Conservation (phyloP, 345 rosid species). For the Hirschfeldia incana region DNA sequence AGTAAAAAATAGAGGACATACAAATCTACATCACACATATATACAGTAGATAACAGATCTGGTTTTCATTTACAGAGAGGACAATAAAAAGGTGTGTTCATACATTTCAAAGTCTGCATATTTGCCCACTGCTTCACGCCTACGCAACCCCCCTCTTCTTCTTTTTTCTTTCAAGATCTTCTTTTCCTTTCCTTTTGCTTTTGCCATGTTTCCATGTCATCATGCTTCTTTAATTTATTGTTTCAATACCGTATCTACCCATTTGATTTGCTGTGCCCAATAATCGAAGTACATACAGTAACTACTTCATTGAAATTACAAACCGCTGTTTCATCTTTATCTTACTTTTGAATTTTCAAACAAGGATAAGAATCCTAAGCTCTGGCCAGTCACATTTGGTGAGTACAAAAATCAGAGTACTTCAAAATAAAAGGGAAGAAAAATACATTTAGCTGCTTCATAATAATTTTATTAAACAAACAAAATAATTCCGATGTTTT, state of each 20-base stretch:
- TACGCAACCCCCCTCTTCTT: conserved; percentile 25
- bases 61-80: not conserved
- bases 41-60: conserved; percentile 4
- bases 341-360: not conserved
- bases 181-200: conserved; percentile 23
- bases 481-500: conserved; percentile 21
- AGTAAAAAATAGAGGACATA: not conserved
- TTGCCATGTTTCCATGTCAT: conserved; percentile 29
- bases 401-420: not conserved
- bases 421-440: not conserved
- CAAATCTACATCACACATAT: not conserved
- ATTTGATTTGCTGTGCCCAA: conserved; percentile 13
- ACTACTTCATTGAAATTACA: not conserved
- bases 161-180: conserved; percentile 22
- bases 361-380: not conserved
- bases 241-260: not conserved
- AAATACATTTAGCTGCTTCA: not conserved
- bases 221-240: not conserved
- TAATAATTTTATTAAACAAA: not conserved
- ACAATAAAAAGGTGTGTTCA: conserved; percentile 7
- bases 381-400: not conserved
- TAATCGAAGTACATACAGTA: conserved; percentile 14
- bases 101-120: conserved; percentile 26
- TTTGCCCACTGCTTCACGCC: conserved; percentile 43
- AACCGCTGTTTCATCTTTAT: not conserved